Percentiles rank a stretch among this genome's conserved stretches.
Conservation (phyloP, 1,139 yeast species). For the Saccharomyces hybrid region DNA sequence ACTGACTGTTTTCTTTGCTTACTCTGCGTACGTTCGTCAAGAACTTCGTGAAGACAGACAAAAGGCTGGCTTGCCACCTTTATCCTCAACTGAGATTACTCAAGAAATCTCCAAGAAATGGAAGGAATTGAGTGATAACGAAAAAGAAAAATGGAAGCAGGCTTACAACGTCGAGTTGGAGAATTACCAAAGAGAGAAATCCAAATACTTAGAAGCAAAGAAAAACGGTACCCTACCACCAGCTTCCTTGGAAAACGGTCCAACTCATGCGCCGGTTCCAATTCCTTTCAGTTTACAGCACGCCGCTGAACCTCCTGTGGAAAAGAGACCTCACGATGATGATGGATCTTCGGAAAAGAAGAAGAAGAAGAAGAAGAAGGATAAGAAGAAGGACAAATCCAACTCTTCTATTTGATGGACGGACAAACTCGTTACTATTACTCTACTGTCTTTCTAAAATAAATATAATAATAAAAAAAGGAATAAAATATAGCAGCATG, state of each 20-base stretch:
- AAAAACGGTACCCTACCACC: conserved; percentile 37
- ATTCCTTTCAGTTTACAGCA: conserved; percentile 31
- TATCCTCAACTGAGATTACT: conserved; percentile 70
- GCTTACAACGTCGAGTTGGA: conserved; percentile 60
- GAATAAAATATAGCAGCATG: neutral
- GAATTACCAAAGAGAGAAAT: conserved; percentile 56
- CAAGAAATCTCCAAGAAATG: conserved; percentile 72
- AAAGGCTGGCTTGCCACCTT: conserved; percentile 50
- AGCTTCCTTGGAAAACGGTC: conserved; percentile 21
- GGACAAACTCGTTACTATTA: conserved; percentile 1
- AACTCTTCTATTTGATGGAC: conserved; percentile 1
- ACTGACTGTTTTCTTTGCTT: conserved; percentile 76
- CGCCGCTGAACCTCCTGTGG: conserved; percentile 12
- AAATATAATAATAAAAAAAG: neutral
- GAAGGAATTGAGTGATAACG: conserved; percentile 59
- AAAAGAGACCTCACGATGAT: conserved; percentile 30
- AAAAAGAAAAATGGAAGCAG: conserved; percentile 69
- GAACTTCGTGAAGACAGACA: conserved; percentile 58
- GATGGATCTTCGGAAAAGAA: conserved; percentile 33
- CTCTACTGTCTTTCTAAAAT: neutral
- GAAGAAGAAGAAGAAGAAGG: conserved; percentile 39
- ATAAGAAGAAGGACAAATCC: conserved; percentile 35
- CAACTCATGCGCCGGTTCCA: conserved; percentile 36
- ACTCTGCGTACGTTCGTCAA: conserved; percentile 58
- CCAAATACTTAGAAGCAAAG: conserved; percentile 51